Conservation (phyloP, 116 monocot species). For the Zostera marina region DNA sequence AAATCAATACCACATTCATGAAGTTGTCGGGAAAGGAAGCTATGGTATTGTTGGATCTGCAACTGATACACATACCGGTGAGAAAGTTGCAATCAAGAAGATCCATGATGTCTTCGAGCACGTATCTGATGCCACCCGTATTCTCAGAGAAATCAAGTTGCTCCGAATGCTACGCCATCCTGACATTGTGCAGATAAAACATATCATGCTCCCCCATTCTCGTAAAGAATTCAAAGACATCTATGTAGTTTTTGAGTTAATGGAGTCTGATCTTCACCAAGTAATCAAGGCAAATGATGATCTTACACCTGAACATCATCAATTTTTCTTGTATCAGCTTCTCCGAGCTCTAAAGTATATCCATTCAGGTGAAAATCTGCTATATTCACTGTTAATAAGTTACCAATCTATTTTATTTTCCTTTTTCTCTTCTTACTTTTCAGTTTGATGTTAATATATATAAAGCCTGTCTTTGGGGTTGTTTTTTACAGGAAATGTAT, state of each 20-base stretch:
- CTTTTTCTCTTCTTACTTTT: background rate
- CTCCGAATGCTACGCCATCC: conserved; percentile 57
- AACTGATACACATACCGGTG: conserved; percentile 50
- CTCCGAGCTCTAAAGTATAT: conserved; percentile 61
- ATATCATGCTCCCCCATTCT: conserved; percentile 77
- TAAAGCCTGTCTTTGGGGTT: background rate
- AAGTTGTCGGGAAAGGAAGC: conserved; percentile 81
- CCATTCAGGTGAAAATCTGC: conserved; percentile 9
- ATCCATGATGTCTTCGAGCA: conserved; percentile 86
- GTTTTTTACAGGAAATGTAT: conserved; percentile 36
- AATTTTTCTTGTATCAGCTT: conserved; percentile 75
- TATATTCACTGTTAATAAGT: background rate
- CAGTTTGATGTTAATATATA: background rate
- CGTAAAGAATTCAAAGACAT: conserved; percentile 72
- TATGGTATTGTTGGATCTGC: conserved; percentile 81
- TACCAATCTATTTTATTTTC: background rate
- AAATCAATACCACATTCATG: conserved; percentile 56
- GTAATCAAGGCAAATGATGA: conserved; percentile 87
- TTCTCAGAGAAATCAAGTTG: conserved; percentile 73
- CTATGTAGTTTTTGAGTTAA: conserved; percentile 30
- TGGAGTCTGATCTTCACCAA: conserved; percentile 86
- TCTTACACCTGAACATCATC: conserved; percentile 65
- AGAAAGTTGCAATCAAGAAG: conserved; percentile 78
- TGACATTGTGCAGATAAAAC: conserved; percentile 77
- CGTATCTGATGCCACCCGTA: conserved; percentile 81